Percentiles rank a stretch among this genome's conserved stretches.
These are phyloP conservation scores for Trichoderma semiorbis DNA, from an alignment of 2,329 filamentous ascomycete species.

Conservation along the genomic window DNA sequence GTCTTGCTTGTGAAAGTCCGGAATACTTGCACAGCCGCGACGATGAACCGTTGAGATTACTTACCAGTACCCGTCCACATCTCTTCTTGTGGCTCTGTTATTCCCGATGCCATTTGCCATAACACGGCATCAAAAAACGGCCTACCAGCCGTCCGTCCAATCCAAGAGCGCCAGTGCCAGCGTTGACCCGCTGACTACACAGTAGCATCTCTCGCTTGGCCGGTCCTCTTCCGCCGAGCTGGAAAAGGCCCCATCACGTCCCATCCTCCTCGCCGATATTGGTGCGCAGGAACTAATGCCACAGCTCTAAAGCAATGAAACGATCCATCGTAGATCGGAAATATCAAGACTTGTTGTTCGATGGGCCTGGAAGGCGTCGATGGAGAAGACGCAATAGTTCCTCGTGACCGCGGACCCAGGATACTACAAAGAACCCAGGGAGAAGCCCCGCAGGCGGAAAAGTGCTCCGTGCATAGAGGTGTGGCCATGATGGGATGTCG, in stretches of 20 bases:
- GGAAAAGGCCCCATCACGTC: not conserved
- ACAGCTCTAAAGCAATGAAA: constrained; percentile 15
- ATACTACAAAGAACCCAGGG: not conserved
- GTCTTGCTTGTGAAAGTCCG: not conserved
- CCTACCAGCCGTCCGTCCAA: not conserved
- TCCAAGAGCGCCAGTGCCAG: not conserved
- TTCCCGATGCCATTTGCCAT: not conserved
- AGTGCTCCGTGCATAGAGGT: not conserved
- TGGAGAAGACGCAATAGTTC: constrained; percentile 4
- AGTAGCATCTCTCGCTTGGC: constrained; percentile 4
- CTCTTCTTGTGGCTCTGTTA: not conserved
- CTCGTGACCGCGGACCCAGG: constrained; percentile 1
- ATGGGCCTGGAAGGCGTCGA: constrained; percentile 8
- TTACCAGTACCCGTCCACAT: not conserved
- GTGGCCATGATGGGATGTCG: not conserved
- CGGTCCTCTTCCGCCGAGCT: not conserved
- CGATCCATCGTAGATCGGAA: constrained; percentile 19
- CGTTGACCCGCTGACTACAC: not conserved
- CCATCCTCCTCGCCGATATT: not conserved
- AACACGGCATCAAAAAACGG: not conserved
- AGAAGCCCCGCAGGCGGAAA: constrained; percentile 1
- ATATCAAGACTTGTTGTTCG: not conserved
- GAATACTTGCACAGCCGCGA: not conserved
- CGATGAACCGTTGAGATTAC: not conserved
- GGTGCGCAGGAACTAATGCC: constrained; percentile 14